These are phyloP conservation scores for Pyricularia sp. DNA, from an alignment of 2,329 filamentous ascomycete species.

Conservation along the genomic window DNA sequence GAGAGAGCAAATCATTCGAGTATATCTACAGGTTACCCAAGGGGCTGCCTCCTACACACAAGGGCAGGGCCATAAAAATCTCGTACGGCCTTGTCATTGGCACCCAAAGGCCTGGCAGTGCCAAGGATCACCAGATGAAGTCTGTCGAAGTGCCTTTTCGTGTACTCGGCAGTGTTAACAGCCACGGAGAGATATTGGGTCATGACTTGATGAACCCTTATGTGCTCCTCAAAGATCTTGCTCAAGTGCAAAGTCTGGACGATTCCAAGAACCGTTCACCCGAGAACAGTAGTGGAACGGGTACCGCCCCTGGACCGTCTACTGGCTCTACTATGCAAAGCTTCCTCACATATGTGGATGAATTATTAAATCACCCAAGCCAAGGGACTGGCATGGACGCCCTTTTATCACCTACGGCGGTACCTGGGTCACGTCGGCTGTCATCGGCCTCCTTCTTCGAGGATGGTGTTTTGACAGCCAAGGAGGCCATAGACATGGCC, in stretches of 20 bases:
- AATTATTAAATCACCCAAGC: slow-evolving; percentile 31
- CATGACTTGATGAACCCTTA: slow-evolving; percentile 95
- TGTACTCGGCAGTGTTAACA: slow-evolving; percentile 86
- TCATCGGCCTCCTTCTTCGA: slow-evolving; percentile 24
- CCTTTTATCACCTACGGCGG: slow-evolving; percentile 63
- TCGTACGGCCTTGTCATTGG: slow-evolving; percentile 85
- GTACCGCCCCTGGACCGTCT: slow-evolving; percentile 12
- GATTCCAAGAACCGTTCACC: slow-evolving; percentile 12
- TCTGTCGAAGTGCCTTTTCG: slow-evolving; percentile 91
- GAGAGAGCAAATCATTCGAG: slow-evolving; percentile 79
- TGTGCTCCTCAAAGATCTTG: slow-evolving; percentile 77
- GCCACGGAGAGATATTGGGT: slow-evolving; percentile 76
- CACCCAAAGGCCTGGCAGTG: slow-evolving; percentile 74
- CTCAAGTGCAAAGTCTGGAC: slow-evolving; percentile 50
- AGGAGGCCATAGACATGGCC: slow-evolving; percentile 83
- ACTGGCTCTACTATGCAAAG: slow-evolving; percentile 44
- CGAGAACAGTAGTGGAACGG: background rate
- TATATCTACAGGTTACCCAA: slow-evolving; percentile 81
- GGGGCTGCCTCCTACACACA: slow-evolving; percentile 84
- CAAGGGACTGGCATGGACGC: slow-evolving; percentile 38
- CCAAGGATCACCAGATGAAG: slow-evolving; percentile 72
- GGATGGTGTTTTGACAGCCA: slow-evolving; percentile 43
- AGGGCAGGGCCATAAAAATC: slow-evolving; percentile 89
- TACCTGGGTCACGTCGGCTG: slow-evolving; percentile 35
- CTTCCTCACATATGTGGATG: slow-evolving; percentile 69